Evolutionary conservation across 805 yeast species (phyloP), one percentile per base, ranked within the genome.

Genomic region (Tanozyma kutaoensis): DNA sequence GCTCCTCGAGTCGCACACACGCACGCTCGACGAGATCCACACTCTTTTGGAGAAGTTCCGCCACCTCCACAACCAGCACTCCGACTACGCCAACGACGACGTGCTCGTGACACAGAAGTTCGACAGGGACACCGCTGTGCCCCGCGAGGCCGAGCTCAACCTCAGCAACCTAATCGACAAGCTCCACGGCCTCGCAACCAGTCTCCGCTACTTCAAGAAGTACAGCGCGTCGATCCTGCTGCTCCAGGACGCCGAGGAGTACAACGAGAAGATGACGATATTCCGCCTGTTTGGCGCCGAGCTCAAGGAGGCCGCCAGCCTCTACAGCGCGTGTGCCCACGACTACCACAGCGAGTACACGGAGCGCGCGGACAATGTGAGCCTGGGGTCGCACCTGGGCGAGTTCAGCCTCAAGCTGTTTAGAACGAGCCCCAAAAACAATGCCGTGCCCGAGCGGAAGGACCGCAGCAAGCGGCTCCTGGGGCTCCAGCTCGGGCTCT

Each of bases 261-360:
- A 45, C 14, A 45, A 48, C 27, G 64, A 58, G 29, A 55, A 57
- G 30, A 22, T 58, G 9, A 29, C 46, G 31, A 59, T 58, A 2
- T 57, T 56, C 30, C 38, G 38, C 14, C 57, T 52, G 38, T 58
- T 59, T 25, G 39, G 39, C 15, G 46, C 45, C 7, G 66, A 59
- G 18, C 23, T 59, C 3, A 33, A 32, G 16, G 20, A 32, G 12
- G 42, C 55, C 11, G 45, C 44, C 25, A 50, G 48, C n/a, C 27
- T 58, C 8, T 52, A 56, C 31, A 46, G 45, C 17, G 31, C 43
- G n/a, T 46, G 44, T 25, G 24, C 49, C 22, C 36, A 38, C 12
- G 62, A 53, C 15, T 38, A 53, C 21, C 39, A 30, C 31, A 34
- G 34, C 24, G 47, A 42, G 15, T 19, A 38, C 3, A 29, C 31